A percentile compares a stretch with the other conserved stretches of the same genome.
These are phyloP conservation scores for Raffaelea albimanens DNA, from an alignment of 2,329 filamentous ascomycete species.

Conservation along the genomic window DNA sequence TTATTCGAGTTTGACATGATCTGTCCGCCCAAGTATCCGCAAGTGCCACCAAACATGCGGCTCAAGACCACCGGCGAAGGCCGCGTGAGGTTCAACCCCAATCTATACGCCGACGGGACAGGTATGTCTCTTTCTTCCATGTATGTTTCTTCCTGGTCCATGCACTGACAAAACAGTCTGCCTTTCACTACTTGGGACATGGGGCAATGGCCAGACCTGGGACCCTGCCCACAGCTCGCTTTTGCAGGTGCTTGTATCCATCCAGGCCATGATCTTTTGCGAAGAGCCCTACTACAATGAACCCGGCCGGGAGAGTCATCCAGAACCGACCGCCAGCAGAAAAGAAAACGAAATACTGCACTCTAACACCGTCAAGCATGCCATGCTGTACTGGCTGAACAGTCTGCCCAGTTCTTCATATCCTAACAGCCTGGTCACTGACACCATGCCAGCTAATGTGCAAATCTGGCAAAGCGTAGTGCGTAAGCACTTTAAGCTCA, in stretches of 20 bases:
- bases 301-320: constrained; percentile 27
- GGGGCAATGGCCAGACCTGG: constrained; percentile 35
- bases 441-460: no score
- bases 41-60: constrained; percentile 26
- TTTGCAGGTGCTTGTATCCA: constrained; percentile 42
- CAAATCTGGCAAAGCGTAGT: constrained; percentile 16
- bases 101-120: constrained; percentile 38
- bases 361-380: constrained; percentile 18
- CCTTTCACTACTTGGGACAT: constrained; percentile 39
- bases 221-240: constrained; percentile 34
- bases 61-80: constrained; percentile 37
- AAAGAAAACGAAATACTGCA: constrained; percentile 22
- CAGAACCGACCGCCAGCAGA: constrained; percentile 12
- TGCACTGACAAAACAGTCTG: constrained; percentile 24
- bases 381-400: constrained; percentile 19
- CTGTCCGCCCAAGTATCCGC: constrained; percentile 31
- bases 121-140: constrained; percentile 20
- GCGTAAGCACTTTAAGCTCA: constrained; percentile 16
- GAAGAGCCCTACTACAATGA: constrained; percentile 46
- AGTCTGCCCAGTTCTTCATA: constrained; percentile 3
- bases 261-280: constrained; percentile 48
- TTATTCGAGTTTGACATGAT: constrained; percentile 46
- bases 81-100: constrained; percentile 35
- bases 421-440: no score
- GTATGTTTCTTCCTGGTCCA: background rate